Conservation (phyloP, 495 filamentous ascomycete genomes). For the Aspergillus carlsbadensis region DNA sequence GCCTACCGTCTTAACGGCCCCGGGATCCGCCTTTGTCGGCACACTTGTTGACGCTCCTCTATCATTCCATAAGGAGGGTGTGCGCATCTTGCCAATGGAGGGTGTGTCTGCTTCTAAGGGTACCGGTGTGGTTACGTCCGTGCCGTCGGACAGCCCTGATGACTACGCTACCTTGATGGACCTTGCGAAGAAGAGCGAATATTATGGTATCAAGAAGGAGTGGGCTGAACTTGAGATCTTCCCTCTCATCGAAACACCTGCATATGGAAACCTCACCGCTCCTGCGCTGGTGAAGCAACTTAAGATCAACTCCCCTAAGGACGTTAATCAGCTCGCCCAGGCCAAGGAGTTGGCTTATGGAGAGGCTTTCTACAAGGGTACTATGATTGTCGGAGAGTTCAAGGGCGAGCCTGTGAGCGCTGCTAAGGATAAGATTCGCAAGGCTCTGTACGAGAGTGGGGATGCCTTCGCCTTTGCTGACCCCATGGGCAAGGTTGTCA, state of each 20-base stretch:
- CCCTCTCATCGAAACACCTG: constrained; percentile 87
- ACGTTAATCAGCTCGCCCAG: constrained; percentile 82
- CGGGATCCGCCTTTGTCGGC: constrained; percentile 79
- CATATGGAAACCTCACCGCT: constrained; percentile 82
- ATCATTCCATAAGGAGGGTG: constrained; percentile 78
- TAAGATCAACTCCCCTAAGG: constrained; percentile 96
- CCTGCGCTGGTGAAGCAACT: constrained; percentile 82
- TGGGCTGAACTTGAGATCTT: constrained; percentile 88
- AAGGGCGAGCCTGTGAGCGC: constrained; percentile 80
- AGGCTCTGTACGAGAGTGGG: constrained; percentile 72
- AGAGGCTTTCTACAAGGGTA: constrained; percentile 96
- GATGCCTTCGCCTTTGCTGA: constrained; percentile 92
- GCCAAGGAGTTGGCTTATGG: constrained; percentile 97
- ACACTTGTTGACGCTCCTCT: constrained; percentile 85
- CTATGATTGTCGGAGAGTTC: constrained; percentile 85
- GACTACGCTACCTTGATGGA: constrained; percentile 89
- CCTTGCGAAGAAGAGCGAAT: constrained; percentile 94
- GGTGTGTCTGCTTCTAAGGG: constrained; percentile 88
- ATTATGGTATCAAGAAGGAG: constrained; percentile 94
- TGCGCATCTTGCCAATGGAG: constrained; percentile 93
- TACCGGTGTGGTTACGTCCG: constrained; percentile 93
- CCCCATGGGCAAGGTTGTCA: constrained; percentile 84
- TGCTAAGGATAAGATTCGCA: constrained; percentile 82
- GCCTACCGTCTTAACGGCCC: constrained; percentile 58
- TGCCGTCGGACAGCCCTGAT: constrained; percentile 93